Conservation (phyloP, 305 asterid species). For the Solanum hybrid region DNA sequence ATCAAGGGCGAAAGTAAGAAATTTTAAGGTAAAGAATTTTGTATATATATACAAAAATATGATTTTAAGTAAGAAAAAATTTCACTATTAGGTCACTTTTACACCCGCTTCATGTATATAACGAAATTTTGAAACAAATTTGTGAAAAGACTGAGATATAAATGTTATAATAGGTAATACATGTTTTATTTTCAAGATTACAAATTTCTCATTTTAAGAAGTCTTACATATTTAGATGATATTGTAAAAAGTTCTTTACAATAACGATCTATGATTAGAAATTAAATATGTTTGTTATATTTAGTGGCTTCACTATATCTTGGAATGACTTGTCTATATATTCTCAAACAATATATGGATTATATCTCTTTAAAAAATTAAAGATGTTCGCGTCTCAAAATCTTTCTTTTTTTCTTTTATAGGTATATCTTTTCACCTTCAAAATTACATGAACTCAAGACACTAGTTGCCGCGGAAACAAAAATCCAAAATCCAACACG, state of each 20-base stretch:
- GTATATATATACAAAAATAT: background rate
- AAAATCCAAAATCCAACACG: background rate
- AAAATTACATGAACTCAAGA: background rate
- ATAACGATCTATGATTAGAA: background rate
- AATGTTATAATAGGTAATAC: background rate
- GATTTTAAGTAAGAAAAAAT: background rate
- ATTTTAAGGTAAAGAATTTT: too few relatives aligned
- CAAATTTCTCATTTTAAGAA: background rate
- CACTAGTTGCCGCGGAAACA: background rate
- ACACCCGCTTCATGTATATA: background rate
- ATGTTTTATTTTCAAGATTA: background rate
- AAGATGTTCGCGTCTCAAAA: background rate
- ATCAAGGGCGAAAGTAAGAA: rapidly evolving
- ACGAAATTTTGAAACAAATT: background rate
- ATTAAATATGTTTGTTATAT: background rate
- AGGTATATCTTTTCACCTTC: background rate
- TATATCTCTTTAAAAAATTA: background rate
- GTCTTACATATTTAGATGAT: background rate
- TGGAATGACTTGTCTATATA: background rate
- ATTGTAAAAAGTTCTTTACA: background rate
- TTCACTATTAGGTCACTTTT: background rate
- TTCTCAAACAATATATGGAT: background rate
- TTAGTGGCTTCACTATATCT: background rate
- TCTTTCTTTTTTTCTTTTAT: background rate
- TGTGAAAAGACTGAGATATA: background rate